Conservation (phyloP, 2,329 filamentous ascomycete species). For the Leptographium flavum region DNA sequence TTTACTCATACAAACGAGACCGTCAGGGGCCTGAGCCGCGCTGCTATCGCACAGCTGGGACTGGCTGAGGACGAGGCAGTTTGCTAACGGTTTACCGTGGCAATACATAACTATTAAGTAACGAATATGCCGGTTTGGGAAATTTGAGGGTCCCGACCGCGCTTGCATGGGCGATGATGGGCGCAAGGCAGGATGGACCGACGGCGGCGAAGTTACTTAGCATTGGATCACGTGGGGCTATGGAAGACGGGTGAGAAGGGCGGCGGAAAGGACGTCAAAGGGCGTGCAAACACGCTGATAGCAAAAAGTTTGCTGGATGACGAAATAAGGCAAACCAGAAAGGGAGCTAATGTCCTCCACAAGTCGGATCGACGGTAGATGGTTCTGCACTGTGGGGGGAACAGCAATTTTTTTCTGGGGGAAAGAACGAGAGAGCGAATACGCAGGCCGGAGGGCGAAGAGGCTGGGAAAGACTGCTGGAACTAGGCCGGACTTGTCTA, state of each 20-base stretch:
- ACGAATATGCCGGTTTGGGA: slow-evolving; percentile 9
- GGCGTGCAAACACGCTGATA: not conserved
- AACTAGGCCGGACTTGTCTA: too few species aligned
- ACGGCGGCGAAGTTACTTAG: not conserved
- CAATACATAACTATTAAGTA: slow-evolving; percentile 13
- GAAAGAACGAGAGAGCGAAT: not conserved
- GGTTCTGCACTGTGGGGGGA: not conserved
- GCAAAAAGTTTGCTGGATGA: not conserved
- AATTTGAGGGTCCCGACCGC: not conserved
- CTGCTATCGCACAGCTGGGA: slow-evolving; percentile 9
- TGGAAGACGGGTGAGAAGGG: not conserved
- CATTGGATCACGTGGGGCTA: not conserved
- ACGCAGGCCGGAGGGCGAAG: not conserved
- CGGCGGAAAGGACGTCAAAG: not conserved
- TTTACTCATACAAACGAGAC: too few species aligned
- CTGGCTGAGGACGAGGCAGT: slow-evolving; percentile 5
- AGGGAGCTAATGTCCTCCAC: slow-evolving; percentile 4
- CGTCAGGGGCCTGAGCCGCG: too few species aligned
- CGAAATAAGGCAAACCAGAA: not conserved
- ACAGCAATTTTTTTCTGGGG: not conserved
- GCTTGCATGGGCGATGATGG: not conserved
- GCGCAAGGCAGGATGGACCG: not conserved
- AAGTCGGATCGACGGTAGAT: slow-evolving; percentile 1
- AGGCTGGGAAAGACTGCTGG: not conserved
- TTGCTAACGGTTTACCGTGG: slow-evolving; percentile 9